Evolutionary conservation across 83 land plant species (phyloP), one percentile per base, ranked within the genome.

Genomic region (Picea abies): DNA sequence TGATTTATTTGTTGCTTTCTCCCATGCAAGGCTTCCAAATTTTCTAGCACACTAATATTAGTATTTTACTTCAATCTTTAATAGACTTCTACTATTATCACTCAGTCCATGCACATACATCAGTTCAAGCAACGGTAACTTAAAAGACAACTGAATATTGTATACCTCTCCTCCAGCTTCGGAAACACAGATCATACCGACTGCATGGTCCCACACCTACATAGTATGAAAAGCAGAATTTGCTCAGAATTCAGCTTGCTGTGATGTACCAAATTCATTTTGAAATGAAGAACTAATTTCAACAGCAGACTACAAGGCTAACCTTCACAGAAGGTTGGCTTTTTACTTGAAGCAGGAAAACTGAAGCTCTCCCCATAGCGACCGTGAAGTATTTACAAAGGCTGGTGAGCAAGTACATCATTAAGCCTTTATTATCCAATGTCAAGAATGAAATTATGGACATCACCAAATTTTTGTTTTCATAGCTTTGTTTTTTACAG

Each of bases 351-450:
- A 79, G 92, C 80, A 90, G 67, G 82, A 88, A 91, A 72, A 92
- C 90, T 41, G 98, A 94, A 80, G 93, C 98, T 80, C 91, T 89
- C 17, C 98, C 98, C 61, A 89, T 80, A 73, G 97, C 97, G 49
- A 96, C 91, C 89, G 92, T 95, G 14, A 96, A 71, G 83, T 96
- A 96, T 78, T 92, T 94, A 84, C 98, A 96, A 63, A 94, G 87
- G 83, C 98, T 95, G 91, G 5, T 47, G 32, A 32, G 49, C 41
- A 65, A 4, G 23, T n/a, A 44, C 60, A 81, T 10, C 77, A 15
- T 49, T 22, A 60, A 78, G 22, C 60, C 25, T 20, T 65, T 23
- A 49, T 49, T n/a, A n/a, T n/a, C n/a, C n/a, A n/a, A n/a, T n/a
- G 23, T 81, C 75, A 60, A 62, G 15, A 9, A 17, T n/a, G 29